phyloP scores from a whole-genome alignment of 805 yeast species.

The Myxozyma lipomycoides region DNA sequence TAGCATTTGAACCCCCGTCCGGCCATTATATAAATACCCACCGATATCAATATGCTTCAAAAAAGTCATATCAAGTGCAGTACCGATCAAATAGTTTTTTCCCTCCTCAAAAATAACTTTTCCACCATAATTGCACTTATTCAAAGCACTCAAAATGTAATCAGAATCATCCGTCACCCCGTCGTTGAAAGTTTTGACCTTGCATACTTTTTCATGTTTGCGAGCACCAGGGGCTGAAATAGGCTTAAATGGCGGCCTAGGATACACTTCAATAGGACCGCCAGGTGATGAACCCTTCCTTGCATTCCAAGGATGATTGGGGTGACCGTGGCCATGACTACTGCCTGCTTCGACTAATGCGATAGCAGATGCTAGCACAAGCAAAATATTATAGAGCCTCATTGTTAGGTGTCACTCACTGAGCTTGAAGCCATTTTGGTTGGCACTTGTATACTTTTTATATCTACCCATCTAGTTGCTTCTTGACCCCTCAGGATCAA shows the following conservation, averaged over 20 bases:
- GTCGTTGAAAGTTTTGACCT: background rate
- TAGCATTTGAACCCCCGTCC: background rate
- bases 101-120: background rate
- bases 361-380: background rate
- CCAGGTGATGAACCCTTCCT: background rate
- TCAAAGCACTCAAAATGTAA: background rate
- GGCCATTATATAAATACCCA: background rate
- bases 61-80: background rate
- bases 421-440: no score
- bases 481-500: no score
- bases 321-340: no score
- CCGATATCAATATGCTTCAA: background rate
- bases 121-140: slow-evolving; percentile 1
- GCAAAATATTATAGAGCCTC: background rate
- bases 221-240: background rate
- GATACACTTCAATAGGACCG: background rate
- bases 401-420: no score
- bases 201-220: background rate
- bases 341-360: background rate
- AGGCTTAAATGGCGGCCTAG: background rate
- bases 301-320: background rate
- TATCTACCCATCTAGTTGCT: no score
- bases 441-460: no score
- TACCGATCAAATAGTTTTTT: background rate
- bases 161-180: background rate